Evolutionary conservation across 805 yeast species (phyloP).

Genomic region (Cyberlindnera euphorbiiphila): DNA sequence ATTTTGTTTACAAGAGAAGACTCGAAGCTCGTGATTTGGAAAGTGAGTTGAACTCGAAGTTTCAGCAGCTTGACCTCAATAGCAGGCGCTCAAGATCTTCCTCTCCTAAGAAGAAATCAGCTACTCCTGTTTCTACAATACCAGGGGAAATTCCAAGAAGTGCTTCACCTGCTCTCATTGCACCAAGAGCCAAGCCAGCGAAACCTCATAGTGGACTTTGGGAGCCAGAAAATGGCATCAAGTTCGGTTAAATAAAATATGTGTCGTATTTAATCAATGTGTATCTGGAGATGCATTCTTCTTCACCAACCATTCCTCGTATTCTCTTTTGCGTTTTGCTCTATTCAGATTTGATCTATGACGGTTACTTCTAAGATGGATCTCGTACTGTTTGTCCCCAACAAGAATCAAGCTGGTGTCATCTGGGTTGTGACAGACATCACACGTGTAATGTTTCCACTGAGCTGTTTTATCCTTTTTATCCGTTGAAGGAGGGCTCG

Average conservation of each 20-base stretch:
- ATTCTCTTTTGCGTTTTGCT: conserved; percentile 48
- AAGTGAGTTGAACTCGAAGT: conserved; percentile 20
- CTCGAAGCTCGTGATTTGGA: conserved; percentile 52
- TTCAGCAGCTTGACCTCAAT: conserved; percentile 29
- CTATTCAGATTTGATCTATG: conserved; percentile 55
- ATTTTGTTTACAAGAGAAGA: conserved; percentile 47
- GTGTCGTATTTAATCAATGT: not conserved
- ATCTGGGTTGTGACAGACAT: conserved; percentile 53
- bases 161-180: conserved; percentile 19
- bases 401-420: conserved; percentile 59
- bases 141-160: conserved; percentile 3
- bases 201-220: conserved; percentile 29
- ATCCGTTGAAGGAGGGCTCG: conserved; percentile 5
- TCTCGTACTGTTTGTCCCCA: conserved; percentile 67
- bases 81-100: conserved; percentile 5
- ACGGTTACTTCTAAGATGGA: conserved; percentile 63
- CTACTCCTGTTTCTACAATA: not conserved
- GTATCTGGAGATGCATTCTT: conserved; percentile 6
- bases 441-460: conserved; percentile 73
- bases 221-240: conserved; percentile 28
- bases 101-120: conserved; percentile 2
- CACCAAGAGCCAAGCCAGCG: conserved; percentile 22
- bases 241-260: conserved; percentile 19
- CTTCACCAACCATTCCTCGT: conserved; percentile 39
- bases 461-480: conserved; percentile 27